Evolutionary conservation across 1,139 yeast genomes (phyloP), one percentile per base, ranked within the genome.

Genomic region (Blastobotrys arbuscula): DNA sequence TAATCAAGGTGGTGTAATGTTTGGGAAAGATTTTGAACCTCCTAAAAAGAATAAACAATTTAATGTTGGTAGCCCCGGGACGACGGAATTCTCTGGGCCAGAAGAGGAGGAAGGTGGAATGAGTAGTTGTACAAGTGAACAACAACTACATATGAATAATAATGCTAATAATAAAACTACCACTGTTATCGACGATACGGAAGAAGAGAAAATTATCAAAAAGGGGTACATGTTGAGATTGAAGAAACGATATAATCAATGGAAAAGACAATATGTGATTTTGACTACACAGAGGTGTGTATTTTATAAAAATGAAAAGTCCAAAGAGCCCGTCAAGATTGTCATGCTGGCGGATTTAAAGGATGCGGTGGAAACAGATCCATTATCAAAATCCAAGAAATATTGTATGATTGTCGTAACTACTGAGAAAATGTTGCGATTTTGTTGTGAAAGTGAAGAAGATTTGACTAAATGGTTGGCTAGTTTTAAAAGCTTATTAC

Each of bases 351-450:
- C 59, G 6, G 72, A 73, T 39, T 60, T 79, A n/a, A 61, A 73
- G 13, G 83, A 78, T 56, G 79, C 74, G 26, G 75, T 77, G 38
- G 83, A 78, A 53, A 60, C 77, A 40, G 82, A 78, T 49, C 74
- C 79, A 1, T 49, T 75, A 21, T 69, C 77, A 7, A 68, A 66
- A 47, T 60, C 74, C 9, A 75, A 72, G 52, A 55, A 59, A 39
- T 75, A 73, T 68, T 77, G 82, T 55, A 61, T 78, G 59, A 62
- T 76, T 48, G 62, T 78, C 20, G 75, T 78, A 33, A 75, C 81
- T 0, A 73, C 77, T 0, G 61, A 62, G 42, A 76, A 76, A 54
- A 62, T 78, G 45, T 55, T 74, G 23, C 60, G 78, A 36, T 69
- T 78, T 53, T 69, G 79, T 55, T 75, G 75, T 0, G 63, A 64